These are phyloP conservation scores for Aureobasidium zeae DNA, from an alignment of 2,329 filamentous ascomycete genomes.

Conservation along the genomic window DNA sequence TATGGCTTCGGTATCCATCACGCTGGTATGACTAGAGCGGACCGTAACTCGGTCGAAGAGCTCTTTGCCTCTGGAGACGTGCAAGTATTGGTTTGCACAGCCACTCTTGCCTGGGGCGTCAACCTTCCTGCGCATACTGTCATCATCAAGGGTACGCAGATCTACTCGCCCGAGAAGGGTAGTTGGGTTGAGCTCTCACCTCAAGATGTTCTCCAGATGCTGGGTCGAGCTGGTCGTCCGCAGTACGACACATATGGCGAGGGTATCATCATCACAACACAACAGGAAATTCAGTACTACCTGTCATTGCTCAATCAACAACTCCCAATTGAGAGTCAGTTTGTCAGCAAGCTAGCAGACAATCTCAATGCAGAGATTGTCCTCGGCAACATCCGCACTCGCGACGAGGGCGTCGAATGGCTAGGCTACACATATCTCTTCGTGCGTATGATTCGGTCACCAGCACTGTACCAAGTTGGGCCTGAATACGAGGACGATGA, in stretches of 20 bases:
- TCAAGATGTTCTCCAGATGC: constrained; percentile 96
- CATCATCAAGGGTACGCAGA: constrained; percentile 96
- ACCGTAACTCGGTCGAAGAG: constrained; percentile 90
- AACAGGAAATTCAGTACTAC: constrained; percentile 93
- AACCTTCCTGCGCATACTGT: constrained; percentile 96
- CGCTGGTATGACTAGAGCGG: constrained; percentile 91
- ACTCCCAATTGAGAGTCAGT: constrained; percentile 91
- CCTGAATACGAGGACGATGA: constrained; percentile 91
- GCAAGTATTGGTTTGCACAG: constrained; percentile 92
- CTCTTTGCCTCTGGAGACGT: constrained; percentile 85
- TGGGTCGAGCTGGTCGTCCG: constrained; percentile 89
- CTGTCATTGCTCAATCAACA: constrained; percentile 94
- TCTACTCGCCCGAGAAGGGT: constrained; percentile 97
- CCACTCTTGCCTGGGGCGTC: constrained; percentile 98
- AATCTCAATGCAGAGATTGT: constrained; percentile 96
- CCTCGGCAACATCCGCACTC: constrained; percentile 78
- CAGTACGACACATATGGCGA: constrained; percentile 98
- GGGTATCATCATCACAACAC: constrained; percentile 96
- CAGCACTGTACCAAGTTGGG: constrained; percentile 89
- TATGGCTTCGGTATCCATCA: constrained; percentile 98
- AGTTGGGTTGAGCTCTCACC: constrained; percentile 97
- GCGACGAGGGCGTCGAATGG: constrained; percentile 98
- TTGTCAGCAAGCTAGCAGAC: constrained; percentile 85
- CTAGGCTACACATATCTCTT: constrained; percentile 97
- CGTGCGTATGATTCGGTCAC: constrained; percentile 92